Percentiles rank a stretch among this genome's conserved stretches.
Evolutionary conservation across 2,329 filamentous ascomycete species (phyloP).

Genomic region (Cytospora paraplurivora): DNA sequence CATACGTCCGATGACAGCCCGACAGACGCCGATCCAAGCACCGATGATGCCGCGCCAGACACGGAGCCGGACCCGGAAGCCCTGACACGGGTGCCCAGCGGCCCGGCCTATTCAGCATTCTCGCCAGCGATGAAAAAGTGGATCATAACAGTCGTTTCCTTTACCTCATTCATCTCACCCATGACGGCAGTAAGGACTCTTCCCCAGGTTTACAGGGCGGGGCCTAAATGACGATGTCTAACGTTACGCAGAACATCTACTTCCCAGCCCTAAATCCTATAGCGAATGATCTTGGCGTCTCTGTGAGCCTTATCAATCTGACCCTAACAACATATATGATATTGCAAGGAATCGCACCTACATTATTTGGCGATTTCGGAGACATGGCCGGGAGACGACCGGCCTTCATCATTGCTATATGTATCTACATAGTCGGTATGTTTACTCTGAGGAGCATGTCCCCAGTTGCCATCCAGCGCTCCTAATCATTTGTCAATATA

Average conservation of each 20-base stretch:
- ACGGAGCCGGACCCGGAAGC: slow-evolving; percentile 37
- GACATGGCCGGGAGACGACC: slow-evolving; percentile 64
- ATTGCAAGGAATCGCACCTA: slow-evolving; percentile 63
- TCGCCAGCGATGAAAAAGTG: slow-evolving; percentile 18
- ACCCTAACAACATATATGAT: slow-evolving; percentile 65
- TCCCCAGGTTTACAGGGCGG: background rate
- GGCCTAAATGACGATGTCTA: background rate
- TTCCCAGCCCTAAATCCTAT: slow-evolving; percentile 48
- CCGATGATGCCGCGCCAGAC: slow-evolving; percentile 18
- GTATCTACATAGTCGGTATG: slow-evolving; percentile 51
- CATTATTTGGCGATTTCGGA: slow-evolving; percentile 62
- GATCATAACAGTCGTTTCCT: slow-evolving; percentile 46
- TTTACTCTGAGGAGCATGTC: background rate
- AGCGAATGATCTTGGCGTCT: slow-evolving; percentile 43
- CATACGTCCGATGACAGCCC: slow-evolving; percentile 22
- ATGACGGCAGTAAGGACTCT: slow-evolving; percentile 48
- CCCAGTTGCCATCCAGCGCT: no score
- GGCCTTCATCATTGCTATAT: slow-evolving; percentile 60
- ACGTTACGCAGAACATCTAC: slow-evolving; percentile 51
- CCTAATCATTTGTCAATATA: slow-evolving; percentile 1
- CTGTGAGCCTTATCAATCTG: slow-evolving; percentile 48
- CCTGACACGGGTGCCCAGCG: slow-evolving; percentile 41
- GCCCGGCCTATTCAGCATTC: slow-evolving; percentile 42
- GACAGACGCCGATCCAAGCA: slow-evolving; percentile 19
- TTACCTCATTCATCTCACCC: slow-evolving; percentile 58